A percentile compares a stretch with the other conserved stretches of the same genome.
Conservation (phyloP, 441 rosid species). For the Arabidopsis hybrid region DNA sequence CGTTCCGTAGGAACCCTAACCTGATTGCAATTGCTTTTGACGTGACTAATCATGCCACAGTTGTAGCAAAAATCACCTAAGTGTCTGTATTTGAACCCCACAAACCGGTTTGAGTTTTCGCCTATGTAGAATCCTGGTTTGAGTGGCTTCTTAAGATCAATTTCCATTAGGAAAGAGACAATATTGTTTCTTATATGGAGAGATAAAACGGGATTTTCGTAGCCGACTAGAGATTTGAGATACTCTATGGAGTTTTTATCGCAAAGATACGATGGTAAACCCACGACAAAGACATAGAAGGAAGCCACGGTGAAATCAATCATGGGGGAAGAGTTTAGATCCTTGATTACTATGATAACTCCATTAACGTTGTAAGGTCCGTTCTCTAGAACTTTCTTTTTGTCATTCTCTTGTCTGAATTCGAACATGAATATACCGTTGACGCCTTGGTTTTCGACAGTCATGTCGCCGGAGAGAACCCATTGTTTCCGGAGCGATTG, state of each 20-base stretch:
- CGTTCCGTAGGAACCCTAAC: slow-evolving; percentile 17
- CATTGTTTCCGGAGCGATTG: slow-evolving; percentile 27
- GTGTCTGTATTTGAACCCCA: slow-evolving; percentile 8
- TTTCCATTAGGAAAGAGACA: background rate
- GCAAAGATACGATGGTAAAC: slow-evolving; percentile 18
- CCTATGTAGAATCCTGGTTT: slow-evolving; percentile 21
- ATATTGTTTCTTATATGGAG: background rate
- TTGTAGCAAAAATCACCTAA: slow-evolving; percentile 33
- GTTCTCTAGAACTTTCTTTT: background rate
- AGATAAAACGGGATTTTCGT: background rate
- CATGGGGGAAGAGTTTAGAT: background rate
- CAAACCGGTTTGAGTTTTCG: slow-evolving; percentile 1
- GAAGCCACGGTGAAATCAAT: slow-evolving; percentile 29
- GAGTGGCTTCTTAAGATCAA: slow-evolving; percentile 40
- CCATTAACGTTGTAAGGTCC: slow-evolving; percentile 23
- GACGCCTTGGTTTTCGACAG: background rate
- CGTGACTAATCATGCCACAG: slow-evolving; percentile 34
- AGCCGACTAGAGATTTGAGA: background rate
- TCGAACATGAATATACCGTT: slow-evolving; percentile 23
- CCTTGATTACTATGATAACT: slow-evolving; percentile 34
- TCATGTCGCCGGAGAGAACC: slow-evolving; percentile 33
- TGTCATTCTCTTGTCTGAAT: slow-evolving; percentile 20
- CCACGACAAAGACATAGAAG: slow-evolving; percentile 2
- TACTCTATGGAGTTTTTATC: background rate
- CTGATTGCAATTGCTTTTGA: background rate